A percentile compares a stretch with the other conserved stretches of the same genome.
These are phyloP conservation scores for Tuber borchii DNA, from an alignment of 495 filamentous ascomycete genomes.

Conservation along the genomic window DNA sequence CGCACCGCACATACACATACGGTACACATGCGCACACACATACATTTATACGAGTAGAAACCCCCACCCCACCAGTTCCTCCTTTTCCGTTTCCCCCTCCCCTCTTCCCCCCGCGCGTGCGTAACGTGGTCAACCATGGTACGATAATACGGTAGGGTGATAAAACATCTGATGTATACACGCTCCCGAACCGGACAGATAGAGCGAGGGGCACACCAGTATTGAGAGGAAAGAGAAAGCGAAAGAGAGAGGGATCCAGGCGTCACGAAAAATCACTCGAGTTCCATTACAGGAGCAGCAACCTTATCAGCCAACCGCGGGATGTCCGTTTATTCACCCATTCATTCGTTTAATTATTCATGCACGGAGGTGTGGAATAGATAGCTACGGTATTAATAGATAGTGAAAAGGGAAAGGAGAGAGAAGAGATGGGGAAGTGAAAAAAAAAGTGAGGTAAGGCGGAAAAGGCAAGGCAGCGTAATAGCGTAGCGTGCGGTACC, in stretches of 20 bases:
- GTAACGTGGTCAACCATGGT: not conserved
- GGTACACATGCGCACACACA: not conserved
- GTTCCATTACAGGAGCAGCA: not conserved
- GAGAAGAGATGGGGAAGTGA: not conserved
- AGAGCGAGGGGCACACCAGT: not conserved
- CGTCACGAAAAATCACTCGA: not conserved
- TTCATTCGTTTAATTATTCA: not conserved
- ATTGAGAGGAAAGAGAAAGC: not conserved
- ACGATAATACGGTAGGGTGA: not conserved
- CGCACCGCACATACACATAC: not conserved
- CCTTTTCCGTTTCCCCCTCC: not conserved
- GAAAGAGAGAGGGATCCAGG: not conserved
- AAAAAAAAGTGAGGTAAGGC: no score
- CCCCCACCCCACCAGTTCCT: not conserved
- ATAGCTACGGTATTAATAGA: not conserved
- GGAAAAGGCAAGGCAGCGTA: not conserved
- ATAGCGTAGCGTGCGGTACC: not conserved
- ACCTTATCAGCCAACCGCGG: not conserved
- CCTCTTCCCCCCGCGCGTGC: no score
- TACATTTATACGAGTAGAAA: not conserved
- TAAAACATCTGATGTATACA: not conserved
- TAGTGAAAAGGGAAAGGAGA: not conserved
- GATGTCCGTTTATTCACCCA: not conserved
- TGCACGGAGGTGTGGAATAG: not conserved
- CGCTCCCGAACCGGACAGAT: not conserved